Conservation (phyloP, 2,329 filamentous ascomycete genomes). For the Didymella pomorum region DNA sequence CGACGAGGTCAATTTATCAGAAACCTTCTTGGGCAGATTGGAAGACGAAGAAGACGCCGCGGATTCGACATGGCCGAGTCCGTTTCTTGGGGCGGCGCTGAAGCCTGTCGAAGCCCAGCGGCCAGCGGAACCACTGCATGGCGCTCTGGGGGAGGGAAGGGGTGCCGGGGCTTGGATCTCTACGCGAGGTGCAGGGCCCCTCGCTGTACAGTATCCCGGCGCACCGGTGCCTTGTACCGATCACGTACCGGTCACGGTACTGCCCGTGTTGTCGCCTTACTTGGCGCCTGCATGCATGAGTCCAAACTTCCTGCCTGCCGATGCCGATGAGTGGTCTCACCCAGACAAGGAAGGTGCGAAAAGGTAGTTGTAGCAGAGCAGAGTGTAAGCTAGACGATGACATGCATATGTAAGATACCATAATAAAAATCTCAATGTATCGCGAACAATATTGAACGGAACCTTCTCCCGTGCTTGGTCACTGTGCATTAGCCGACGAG, state of each 20-base stretch:
- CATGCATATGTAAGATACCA: too few species aligned
- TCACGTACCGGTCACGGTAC: not conserved
- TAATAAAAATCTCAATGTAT: too few species aligned
- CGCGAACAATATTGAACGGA: too few species aligned
- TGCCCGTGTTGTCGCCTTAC: not conserved
- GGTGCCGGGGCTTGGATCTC: not conserved
- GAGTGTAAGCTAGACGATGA: too few species aligned
- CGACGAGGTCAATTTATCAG: not conserved
- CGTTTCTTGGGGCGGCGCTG: not conserved
- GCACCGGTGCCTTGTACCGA: not conserved
- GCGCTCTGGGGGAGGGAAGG: too few species aligned
- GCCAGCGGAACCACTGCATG: not conserved
- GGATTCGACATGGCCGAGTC: conserved; percentile 2
- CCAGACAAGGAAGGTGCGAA: not conserved
- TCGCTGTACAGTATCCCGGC: conserved; percentile 12
- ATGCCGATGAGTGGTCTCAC: not conserved
- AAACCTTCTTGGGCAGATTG: not conserved
- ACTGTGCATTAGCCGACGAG: too few species aligned
- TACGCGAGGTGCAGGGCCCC: not conserved
- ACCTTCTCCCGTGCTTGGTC: too few species aligned
- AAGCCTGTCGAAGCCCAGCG: not conserved
- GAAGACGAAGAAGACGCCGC: not conserved
- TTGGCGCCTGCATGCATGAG: conserved; percentile 15
- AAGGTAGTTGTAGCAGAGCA: too few species aligned
- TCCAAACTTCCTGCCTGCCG: conserved; percentile 24